Percentiles rank a stretch among this genome's conserved stretches.
These are phyloP conservation scores for Chrysophaeum taylorii DNA, from an alignment of 352 stramenopile genomes.

Conservation along the genomic window DNA sequence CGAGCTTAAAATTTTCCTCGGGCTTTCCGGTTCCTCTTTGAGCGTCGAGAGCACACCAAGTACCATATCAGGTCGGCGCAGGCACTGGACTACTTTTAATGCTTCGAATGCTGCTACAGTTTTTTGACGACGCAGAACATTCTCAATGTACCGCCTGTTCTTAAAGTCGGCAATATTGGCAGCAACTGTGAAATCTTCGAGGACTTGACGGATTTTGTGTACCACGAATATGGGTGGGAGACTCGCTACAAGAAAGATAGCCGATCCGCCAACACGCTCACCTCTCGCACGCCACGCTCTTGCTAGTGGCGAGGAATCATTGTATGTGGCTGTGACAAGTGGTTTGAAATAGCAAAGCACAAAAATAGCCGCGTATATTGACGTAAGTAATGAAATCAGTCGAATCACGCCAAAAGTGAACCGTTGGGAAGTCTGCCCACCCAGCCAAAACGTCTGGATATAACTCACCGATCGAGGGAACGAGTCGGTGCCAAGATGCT, in stretches of 20 bases:
- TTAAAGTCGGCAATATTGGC: background rate
- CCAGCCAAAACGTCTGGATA: background rate
- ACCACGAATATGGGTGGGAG: background rate
- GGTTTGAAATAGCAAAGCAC: background rate
- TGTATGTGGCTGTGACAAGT: background rate
- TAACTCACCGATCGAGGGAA: background rate
- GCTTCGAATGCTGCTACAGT: constrained; percentile 3
- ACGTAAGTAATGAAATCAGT: background rate
- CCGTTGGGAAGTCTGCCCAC: background rate
- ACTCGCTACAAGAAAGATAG: background rate
- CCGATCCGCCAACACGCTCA: background rate
- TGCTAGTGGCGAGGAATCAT: background rate
- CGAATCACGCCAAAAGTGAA: background rate
- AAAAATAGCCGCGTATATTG: constrained; percentile 4
- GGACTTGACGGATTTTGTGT: background rate
- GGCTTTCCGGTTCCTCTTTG: background rate
- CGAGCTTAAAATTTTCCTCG: background rate
- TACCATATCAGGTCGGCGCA: background rate
- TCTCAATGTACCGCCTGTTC: background rate
- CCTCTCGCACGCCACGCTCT: background rate
- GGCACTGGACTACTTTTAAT: constrained; percentile 5
- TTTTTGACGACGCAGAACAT: background rate
- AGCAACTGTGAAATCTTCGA: constrained; percentile 3
- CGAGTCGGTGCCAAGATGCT: background rate
- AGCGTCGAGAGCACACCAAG: background rate